A percentile compares a stretch with the other conserved stretches of the same genome.
Evolutionary conservation across 768 basidiomycete species (phyloP).

Genomic region (Chiua virens): DNA sequence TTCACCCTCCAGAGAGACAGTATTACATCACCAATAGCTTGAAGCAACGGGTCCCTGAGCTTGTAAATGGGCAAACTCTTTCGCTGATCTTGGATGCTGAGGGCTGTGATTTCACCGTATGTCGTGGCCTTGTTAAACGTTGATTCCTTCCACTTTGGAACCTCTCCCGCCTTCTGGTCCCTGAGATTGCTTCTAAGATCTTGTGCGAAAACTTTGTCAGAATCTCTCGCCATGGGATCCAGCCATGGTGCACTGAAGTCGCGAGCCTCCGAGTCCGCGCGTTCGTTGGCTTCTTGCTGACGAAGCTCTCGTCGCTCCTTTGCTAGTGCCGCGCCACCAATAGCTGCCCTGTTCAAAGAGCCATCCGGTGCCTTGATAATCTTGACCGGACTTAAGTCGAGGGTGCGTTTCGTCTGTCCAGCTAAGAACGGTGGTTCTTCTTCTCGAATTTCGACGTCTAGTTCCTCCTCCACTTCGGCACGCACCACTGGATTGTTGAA

Average conservation of each 20-base stretch:
- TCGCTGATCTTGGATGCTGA: constrained; percentile 93
- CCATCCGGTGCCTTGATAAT: constrained; percentile 99
- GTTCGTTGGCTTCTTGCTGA: constrained; percentile 92
- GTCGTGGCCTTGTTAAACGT: constrained; percentile 95
- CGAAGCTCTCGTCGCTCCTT: constrained; percentile 94
- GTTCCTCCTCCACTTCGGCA: constrained; percentile 91
- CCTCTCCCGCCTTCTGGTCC: constrained; percentile 79
- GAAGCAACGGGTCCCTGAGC: constrained; percentile 82
- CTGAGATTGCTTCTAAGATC: constrained; percentile 81
- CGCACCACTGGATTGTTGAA: constrained; percentile 72
- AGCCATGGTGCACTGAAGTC: constrained; percentile 98
- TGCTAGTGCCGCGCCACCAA: constrained; percentile 89
- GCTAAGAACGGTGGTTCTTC: constrained; percentile 95
- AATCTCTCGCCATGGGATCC: constrained; percentile 92
- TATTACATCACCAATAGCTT: constrained; percentile 87
- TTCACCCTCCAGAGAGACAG: constrained; percentile 1
- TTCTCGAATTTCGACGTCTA: constrained; percentile 96
- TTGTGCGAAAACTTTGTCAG: constrained; percentile 89
- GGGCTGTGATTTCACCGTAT: constrained; percentile 86
- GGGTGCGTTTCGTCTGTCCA: constrained; percentile 93
- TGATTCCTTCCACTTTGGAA: constrained; percentile 88
- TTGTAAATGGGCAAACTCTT: constrained; percentile 93
- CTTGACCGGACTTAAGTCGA: constrained; percentile 96
- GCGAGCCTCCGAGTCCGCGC: constrained; percentile 89
- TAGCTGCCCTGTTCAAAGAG: constrained; percentile 91